Evolutionary conservation across 768 basidiomycete genomes (phyloP), one percentile per base, ranked within the genome.

Genomic region (Tulasnella sp.): DNA sequence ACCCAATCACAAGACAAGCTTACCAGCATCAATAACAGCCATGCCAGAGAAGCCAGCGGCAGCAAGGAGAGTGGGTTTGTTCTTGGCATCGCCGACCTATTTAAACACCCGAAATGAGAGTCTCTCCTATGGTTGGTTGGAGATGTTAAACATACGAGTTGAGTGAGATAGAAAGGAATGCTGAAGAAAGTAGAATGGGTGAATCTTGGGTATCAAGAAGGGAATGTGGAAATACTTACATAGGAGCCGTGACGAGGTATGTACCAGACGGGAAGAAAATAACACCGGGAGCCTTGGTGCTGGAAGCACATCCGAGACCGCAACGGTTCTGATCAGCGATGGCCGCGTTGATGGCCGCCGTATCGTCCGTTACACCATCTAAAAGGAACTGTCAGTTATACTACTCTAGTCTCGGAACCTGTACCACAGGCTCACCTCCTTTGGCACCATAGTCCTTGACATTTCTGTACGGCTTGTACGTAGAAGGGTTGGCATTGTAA

Each of bases 251-350:
- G 46, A 74, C 70, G 72, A 80, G 35, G 39, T 46, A 80, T 20
- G 77, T 73, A 55, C 80, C 80, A 18, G 73, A 46, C 20, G 80
- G 80, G 70, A 81, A 81, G 80, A 78, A 81, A 42, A 81, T 77
- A 32, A 81, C 29, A 5, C 74, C 80, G 15, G 80, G 80, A 11
- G 77, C 29, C 6, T 44, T 75, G 9, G 80, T 77, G 46, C 48
- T 73, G 6, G 70, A 57, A 46, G 37, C 39, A 51, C 80, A 80
- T 39, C 69, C 78, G 23, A 48, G 40, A 32, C 78, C 80, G 48
- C 80, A 81, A 15, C 80, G 69, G 39, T 23, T 55, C 5, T 75
- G 77, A 37, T 46, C 55, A 13, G 73, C 23, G 1, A 81, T 81
- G 55, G 80, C 80, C 6, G 26, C 57, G 46, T 81, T 74, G 71